A percentile compares a stretch with the other conserved stretches of the same genome.
These are phyloP conservation scores for Pseudozyma tsukubaensis DNA, from an alignment of 1,284 basidiomycete genomes.

Conservation along the genomic window DNA sequence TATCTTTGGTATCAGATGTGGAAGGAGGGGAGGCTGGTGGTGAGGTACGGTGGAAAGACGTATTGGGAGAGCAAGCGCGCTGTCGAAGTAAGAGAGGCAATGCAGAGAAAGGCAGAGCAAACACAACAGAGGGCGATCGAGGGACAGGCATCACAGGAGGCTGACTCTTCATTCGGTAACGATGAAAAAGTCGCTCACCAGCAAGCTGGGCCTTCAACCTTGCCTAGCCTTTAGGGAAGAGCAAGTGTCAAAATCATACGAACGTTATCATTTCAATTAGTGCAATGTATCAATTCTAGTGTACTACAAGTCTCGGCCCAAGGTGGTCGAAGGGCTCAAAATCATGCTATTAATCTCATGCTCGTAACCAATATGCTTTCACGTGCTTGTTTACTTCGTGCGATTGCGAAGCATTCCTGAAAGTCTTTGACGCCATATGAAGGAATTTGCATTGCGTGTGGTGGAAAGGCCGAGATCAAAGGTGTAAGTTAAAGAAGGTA, in stretches of 20 bases:
- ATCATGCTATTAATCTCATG: neutral
- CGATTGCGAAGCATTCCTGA: no score
- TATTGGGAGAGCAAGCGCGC: constrained; percentile 41
- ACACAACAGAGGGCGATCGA: constrained; percentile 4
- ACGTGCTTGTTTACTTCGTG: no score
- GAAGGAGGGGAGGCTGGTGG: constrained; percentile 45
- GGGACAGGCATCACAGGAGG: constrained; percentile 1
- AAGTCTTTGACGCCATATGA: no score
- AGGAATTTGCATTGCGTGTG: neutral
- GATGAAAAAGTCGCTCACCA: constrained; percentile 11
- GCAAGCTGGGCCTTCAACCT: constrained; percentile 15
- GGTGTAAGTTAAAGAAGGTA: neutral
- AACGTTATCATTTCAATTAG: no score
- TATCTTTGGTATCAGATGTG: constrained; percentile 55
- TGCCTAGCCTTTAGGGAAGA: neutral
- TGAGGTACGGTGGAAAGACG: constrained; percentile 21
- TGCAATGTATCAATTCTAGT: neutral
- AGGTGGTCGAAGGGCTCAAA: neutral
- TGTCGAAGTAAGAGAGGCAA: constrained; percentile 13
- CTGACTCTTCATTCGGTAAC: neutral
- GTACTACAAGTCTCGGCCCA: no score
- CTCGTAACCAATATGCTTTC: no score
- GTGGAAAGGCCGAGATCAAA: neutral
- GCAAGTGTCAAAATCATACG: neutral
- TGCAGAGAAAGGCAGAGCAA: constrained; percentile 3